A percentile compares a stretch with the other conserved stretches of the same genome.
phyloP scores from a whole-genome alignment of 2,329 filamentous ascomycete species.

The Aspergillus sergii region DNA sequence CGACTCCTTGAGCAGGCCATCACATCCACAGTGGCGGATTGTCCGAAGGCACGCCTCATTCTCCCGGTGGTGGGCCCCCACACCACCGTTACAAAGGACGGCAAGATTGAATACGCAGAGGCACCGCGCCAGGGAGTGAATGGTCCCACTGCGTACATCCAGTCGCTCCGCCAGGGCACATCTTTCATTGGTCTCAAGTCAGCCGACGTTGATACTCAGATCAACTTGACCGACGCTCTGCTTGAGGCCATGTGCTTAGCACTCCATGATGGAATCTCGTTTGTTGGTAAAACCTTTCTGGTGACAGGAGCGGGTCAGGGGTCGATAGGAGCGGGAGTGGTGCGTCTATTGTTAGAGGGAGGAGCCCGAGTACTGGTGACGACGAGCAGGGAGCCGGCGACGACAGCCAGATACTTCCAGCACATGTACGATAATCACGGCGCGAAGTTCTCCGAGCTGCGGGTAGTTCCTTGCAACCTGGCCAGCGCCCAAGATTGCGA shows the following conservation, averaged over 20 bases:
- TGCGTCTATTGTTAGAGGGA: constrained; percentile 93
- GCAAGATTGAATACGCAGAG: constrained; percentile 58
- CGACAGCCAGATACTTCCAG: constrained; percentile 99
- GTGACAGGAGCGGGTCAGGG: constrained; percentile 99
- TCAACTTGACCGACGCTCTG: constrained; percentile 79
- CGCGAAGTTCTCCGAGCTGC: constrained; percentile 89
- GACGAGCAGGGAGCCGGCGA: constrained; percentile 91
- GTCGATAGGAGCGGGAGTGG: constrained; percentile 94
- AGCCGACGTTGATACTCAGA: constrained; percentile 81
- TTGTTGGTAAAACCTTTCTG: constrained; percentile 80
- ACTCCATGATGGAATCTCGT: too few relatives aligned
- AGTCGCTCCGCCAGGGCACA: background rate
- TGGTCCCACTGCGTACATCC: too few relatives aligned
- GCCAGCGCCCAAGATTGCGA: constrained; percentile 98
- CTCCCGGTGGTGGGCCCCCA: constrained; percentile 54
- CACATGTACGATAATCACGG: constrained; percentile 96
- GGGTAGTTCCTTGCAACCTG: constrained; percentile 98
- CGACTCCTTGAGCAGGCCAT: constrained; percentile 9
- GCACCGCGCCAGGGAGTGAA: too few relatives aligned
- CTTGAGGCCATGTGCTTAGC: too few relatives aligned
- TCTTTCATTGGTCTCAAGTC: constrained; percentile 74
- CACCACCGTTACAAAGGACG: constrained; percentile 96
- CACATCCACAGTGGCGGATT: constrained; percentile 4
- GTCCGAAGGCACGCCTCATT: constrained; percentile 12
- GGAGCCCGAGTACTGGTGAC: constrained; percentile 96